phyloP scores from a whole-genome alignment of 257 asterid genomes.

The Anisodus tanguticus region DNA sequence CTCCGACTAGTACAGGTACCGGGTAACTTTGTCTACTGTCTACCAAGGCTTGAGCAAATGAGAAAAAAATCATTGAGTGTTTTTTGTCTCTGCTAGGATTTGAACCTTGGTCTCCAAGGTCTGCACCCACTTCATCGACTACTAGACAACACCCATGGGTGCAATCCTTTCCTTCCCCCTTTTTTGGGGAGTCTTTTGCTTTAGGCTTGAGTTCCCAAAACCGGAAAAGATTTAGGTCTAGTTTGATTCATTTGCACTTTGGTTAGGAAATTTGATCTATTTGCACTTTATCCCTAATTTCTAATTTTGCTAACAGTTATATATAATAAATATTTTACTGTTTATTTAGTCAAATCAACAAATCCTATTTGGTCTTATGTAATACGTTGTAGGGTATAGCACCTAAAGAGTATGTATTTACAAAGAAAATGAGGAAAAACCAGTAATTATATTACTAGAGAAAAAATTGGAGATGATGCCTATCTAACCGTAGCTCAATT shows the following conservation, averaged over 20 bases:
- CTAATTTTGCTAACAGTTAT: neutral
- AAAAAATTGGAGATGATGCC: neutral
- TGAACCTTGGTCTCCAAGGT: neutral
- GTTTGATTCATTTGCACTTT: slow-evolving; percentile 2
- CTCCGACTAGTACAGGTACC: neutral
- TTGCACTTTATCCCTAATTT: neutral
- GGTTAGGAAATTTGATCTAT: neutral
- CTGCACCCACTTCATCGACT: neutral
- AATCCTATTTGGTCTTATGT: neutral
- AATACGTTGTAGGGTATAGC: neutral
- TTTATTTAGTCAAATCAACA: neutral
- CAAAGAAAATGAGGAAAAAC: neutral
- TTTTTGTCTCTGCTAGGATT: neutral
- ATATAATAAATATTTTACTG: neutral
- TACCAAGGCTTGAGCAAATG: neutral
- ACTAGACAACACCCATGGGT: neutral
- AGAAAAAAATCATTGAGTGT: neutral
- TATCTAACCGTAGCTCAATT: neutral
- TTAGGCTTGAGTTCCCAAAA: slow-evolving; percentile 1
- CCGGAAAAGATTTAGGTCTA: neutral
- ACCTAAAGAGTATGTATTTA: neutral
- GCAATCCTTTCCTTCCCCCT: neutral
- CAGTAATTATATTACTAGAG: neutral
- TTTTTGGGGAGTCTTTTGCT: neutral
- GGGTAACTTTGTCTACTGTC: neutral